These are phyloP conservation scores for Mycotypha africana DNA, from an alignment of 371 early-diverging fungal genomes.

Conservation along the genomic window DNA sequence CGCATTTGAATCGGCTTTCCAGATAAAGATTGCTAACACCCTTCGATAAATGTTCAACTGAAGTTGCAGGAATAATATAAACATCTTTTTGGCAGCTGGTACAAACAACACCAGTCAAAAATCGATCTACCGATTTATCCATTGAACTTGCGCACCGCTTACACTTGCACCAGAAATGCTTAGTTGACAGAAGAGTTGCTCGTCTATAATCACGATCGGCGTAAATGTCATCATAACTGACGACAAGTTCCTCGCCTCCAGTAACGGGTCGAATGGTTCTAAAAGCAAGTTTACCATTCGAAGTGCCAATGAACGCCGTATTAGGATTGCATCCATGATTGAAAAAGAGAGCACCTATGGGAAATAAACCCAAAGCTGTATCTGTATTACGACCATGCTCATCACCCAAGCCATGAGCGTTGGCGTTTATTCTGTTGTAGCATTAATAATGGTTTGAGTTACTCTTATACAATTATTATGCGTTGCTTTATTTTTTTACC, in stretches of 20 bases:
- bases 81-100: slow-evolving; percentile 53
- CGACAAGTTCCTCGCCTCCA: slow-evolving; percentile 53
- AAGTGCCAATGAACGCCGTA: slow-evolving; percentile 50
- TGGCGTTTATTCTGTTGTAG: slow-evolving; percentile 46
- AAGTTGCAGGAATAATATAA: slow-evolving; percentile 53
- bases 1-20: slow-evolving; percentile 37
- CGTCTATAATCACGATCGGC: slow-evolving; percentile 66
- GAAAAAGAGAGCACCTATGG: slow-evolving; percentile 56
- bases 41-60: slow-evolving; percentile 21
- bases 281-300: slow-evolving; percentile 47
- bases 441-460: too few species aligned
- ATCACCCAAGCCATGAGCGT: slow-evolving; percentile 53
- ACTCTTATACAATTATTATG: too few species aligned
- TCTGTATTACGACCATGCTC: slow-evolving; percentile 48
- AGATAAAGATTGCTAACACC: slow-evolving; percentile 5
- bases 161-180: slow-evolving; percentile 75
- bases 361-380: slow-evolving; percentile 60
- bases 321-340: slow-evolving; percentile 70
- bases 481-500: slow-evolving; percentile 15
- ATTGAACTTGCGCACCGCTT: slow-evolving; percentile 56
- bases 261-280: slow-evolving; percentile 54
- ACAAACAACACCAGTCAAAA: slow-evolving; percentile 64
- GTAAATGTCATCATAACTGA: slow-evolving; percentile 64
- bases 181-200: slow-evolving; percentile 50
- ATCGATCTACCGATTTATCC: slow-evolving; percentile 60